Evolutionary conservation across 306 rosid genomes (phyloP).

Genomic region (Prinsepia uniflora): DNA sequence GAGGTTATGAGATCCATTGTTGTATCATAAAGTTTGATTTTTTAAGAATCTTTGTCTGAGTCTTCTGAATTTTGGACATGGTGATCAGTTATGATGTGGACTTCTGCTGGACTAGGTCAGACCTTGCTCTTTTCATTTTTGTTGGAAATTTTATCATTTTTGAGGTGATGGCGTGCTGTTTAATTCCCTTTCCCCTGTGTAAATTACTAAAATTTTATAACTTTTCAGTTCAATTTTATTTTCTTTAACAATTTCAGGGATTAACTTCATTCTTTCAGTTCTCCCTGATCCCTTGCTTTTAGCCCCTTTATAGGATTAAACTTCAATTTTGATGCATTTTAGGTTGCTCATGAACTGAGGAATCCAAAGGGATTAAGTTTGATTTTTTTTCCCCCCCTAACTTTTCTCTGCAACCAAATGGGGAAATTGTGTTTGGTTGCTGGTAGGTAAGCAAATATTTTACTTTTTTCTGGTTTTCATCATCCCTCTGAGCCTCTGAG

Average conservation of each 20-base stretch:
- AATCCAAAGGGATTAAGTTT: conserved; percentile 7
- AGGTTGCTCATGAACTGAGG: conserved; percentile 15
- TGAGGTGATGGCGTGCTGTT: not conserved
- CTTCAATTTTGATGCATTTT: conserved; percentile 3
- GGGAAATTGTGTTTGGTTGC: conserved; percentile 44
- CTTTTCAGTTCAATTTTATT: not conserved
- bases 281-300: not conserved
- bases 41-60: not conserved
- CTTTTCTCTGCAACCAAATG: conserved; percentile 36
- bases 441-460: conserved; percentile 51
- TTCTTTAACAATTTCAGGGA: not conserved
- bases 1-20: conserved; percentile 20
- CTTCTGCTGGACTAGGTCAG: conserved; percentile 17
- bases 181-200: not conserved
- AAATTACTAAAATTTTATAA: not conserved
- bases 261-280: not conserved
- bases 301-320: not conserved
- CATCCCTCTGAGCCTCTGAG: not conserved
- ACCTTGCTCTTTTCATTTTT: not conserved
- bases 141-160: not conserved
- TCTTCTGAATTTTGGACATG: conserved; percentile 12
- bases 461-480: not conserved
- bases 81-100: conserved; percentile 1
- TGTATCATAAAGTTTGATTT: not conserved
- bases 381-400: conserved; percentile 22